Evolutionary conservation across 176 grass and related monocot genomes (phyloP).

Genomic region (Guadua angustifolia): DNA sequence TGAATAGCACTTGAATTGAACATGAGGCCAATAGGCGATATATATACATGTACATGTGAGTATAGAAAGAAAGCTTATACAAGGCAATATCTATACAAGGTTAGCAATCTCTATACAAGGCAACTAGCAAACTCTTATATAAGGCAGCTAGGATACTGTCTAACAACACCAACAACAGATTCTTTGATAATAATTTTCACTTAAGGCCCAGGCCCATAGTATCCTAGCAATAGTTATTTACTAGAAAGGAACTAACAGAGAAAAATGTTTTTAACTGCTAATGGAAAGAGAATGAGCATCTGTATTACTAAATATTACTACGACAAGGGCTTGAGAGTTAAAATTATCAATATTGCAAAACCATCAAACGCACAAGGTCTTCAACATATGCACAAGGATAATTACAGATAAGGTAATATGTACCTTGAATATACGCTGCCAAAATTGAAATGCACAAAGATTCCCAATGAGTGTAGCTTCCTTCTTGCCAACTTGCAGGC

Average conservation of each 20-base stretch:
- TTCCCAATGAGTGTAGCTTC: constrained; percentile 78
- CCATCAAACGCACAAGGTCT: constrained; percentile 17
- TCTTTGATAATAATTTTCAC: background rate
- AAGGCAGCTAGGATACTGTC: no score
- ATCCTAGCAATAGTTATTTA: background rate
- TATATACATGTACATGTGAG: no score
- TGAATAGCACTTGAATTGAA: no score
- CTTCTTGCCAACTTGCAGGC: constrained; percentile 64
- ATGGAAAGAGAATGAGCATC: constrained; percentile 8
- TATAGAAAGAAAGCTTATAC: no score
- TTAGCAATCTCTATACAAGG: no score
- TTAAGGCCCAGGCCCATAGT: background rate
- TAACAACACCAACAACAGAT: background rate
- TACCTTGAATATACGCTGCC: constrained; percentile 92
- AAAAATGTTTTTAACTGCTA: constrained; percentile 10
- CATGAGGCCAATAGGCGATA: no score
- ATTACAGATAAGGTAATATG: constrained; percentile 35
- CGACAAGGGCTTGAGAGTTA: constrained; percentile 1
- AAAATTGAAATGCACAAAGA: constrained; percentile 93
- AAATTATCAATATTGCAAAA: constrained; percentile 1
- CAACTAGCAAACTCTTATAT: no score
- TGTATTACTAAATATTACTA: constrained; percentile 21
- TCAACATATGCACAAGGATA: constrained; percentile 10
- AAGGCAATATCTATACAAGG: no score
- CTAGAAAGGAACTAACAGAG: constrained; percentile 12